These are phyloP conservation scores for Tylopilus felleus DNA, from an alignment of 768 basidiomycete genomes.

Conservation along the genomic window DNA sequence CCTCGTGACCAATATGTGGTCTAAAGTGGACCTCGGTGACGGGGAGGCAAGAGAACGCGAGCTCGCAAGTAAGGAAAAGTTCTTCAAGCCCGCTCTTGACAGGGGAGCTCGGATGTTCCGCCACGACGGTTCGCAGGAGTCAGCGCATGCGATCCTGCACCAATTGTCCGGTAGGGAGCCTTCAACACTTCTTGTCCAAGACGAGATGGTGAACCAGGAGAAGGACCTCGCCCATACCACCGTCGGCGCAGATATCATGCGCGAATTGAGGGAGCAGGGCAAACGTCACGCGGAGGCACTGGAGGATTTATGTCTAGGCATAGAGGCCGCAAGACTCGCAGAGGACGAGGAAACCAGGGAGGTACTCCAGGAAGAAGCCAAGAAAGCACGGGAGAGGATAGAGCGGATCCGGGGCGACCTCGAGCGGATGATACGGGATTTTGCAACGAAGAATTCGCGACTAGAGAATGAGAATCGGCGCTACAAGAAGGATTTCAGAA, in stretches of 20 bases:
- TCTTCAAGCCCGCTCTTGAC: slow-evolving; percentile 50
- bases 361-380: slow-evolving; percentile 42
- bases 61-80: slow-evolving; percentile 38
- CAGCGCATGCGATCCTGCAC: slow-evolving; percentile 44
- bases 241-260: slow-evolving; percentile 48
- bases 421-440: slow-evolving; percentile 36
- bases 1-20: slow-evolving; percentile 56
- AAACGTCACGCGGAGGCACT: slow-evolving; percentile 45
- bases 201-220: slow-evolving; percentile 50
- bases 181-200: slow-evolving; percentile 47
- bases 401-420: slow-evolving; percentile 38
- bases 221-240: slow-evolving; percentile 48
- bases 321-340: slow-evolving; percentile 40
- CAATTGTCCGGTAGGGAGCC: slow-evolving; percentile 40
- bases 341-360: slow-evolving; percentile 44
- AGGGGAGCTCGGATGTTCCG: slow-evolving; percentile 45
- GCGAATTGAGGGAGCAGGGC: slow-evolving; percentile 45
- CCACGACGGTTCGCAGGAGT: slow-evolving; percentile 39
- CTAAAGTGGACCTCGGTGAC: slow-evolving; percentile 32
- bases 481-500: slow-evolving; percentile 15
- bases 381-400: slow-evolving; percentile 42
- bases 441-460: slow-evolving; percentile 34
- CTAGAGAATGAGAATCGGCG: slow-evolving; percentile 28
- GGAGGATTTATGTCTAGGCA: slow-evolving; percentile 40
- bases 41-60: slow-evolving; percentile 45